Conservation (phyloP, 73 alveolate genomes). For the Tetrahymena elliotti region DNA sequence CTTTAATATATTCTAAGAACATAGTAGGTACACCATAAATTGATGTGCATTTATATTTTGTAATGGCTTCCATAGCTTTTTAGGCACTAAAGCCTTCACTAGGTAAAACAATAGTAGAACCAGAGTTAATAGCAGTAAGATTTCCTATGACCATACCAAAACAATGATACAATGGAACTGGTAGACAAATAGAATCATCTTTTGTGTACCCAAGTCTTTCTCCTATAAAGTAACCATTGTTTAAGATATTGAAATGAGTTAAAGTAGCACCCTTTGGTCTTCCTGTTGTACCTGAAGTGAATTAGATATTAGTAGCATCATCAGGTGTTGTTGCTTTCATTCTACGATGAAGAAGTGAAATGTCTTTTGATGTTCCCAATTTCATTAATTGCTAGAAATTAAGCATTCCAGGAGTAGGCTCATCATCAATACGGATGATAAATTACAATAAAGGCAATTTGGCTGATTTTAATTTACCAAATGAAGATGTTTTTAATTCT, state of each 20-base stretch:
- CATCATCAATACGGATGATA: not conserved
- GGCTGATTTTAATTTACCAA: slow-evolving; percentile 18
- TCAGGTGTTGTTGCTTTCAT: slow-evolving; percentile 38
- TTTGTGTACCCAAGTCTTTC: slow-evolving; percentile 44
- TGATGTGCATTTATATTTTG: slow-evolving; percentile 47
- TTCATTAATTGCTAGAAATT: not conserved
- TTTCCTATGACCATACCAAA: slow-evolving; percentile 86
- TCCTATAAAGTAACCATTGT: slow-evolving; percentile 57
- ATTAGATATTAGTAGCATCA: slow-evolving; percentile 62
- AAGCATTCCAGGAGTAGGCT: not conserved
- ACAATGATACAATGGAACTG: slow-evolving; percentile 84
- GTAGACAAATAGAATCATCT: slow-evolving; percentile 46
- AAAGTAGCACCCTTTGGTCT: slow-evolving; percentile 74
- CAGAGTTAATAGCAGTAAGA: slow-evolving; percentile 53
- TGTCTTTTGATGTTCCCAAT: slow-evolving; percentile 25
- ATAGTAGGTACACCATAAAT: slow-evolving; percentile 79
- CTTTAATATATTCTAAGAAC: slow-evolving; percentile 55
- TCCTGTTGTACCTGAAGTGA: slow-evolving; percentile 84
- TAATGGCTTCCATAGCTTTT: slow-evolving; percentile 47
- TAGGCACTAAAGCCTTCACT: slow-evolving; percentile 58
- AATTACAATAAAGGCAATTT: slow-evolving; percentile 30
- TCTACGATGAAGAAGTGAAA: slow-evolving; percentile 9
- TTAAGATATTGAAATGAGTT: slow-evolving; percentile 51
- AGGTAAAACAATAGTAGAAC: slow-evolving; percentile 67
- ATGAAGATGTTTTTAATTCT: slow-evolving; percentile 14